These are phyloP conservation scores for Pelargonium exstipulatum DNA, from an alignment of 441 rosid species.

Conservation along the genomic window DNA sequence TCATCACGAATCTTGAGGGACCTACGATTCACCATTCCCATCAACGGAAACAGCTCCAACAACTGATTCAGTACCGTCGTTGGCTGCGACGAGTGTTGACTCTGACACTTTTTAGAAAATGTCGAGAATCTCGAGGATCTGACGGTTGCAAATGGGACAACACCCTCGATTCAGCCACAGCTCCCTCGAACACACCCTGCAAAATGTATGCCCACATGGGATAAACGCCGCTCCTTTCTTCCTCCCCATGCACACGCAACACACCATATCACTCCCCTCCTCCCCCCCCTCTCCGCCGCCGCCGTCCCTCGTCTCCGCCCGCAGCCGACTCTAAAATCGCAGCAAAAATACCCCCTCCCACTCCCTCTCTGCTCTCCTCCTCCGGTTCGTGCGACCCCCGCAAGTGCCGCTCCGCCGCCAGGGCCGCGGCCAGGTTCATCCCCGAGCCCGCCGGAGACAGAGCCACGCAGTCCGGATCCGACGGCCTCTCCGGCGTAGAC, in stretches of 20 bases:
- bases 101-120: constrained; percentile 32
- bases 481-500: constrained; percentile 9
- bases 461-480: constrained; percentile 22
- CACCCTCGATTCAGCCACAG: constrained; percentile 61
- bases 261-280: constrained; percentile 45
- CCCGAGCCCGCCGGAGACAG: constrained; percentile 30
- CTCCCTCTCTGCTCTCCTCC: neutral
- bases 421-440: constrained; percentile 77
- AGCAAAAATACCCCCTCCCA: too few species aligned
- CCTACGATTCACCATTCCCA: neutral
- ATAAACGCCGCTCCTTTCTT: constrained; percentile 85
- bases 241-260: constrained; percentile 95
- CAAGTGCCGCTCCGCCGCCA: constrained; percentile 68
- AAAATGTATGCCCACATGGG: constrained; percentile 88
- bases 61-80: neutral
- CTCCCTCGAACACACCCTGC: constrained; percentile 70
- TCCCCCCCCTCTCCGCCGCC: constrained; percentile 22
- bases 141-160: constrained; percentile 80
- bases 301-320: constrained; percentile 53
- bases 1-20: neutral
- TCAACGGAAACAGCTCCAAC: neutral
- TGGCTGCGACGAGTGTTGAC: neutral
- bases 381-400: constrained; percentile 30
- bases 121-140: constrained; percentile 63
- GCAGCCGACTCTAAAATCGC: too few species aligned